Evolutionary conservation across 805 yeast species (phyloP), one percentile per base, ranked within the genome.

Genomic region (Priceomyces fermenticarens): DNA sequence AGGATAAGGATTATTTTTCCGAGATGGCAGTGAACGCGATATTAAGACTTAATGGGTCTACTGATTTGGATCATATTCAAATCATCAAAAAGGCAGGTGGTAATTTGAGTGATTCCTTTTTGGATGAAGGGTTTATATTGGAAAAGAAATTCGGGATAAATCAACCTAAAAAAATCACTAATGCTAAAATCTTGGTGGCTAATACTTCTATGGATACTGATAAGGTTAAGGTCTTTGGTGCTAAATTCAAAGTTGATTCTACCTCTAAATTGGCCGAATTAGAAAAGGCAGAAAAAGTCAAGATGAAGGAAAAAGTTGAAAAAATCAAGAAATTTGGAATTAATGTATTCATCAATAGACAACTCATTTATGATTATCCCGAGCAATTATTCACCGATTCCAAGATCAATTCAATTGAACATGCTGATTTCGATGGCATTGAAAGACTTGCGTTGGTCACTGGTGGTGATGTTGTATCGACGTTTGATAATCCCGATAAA

Each of bases 141-240:
- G 87, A 85, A 60, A 93, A 93, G 68, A 81, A 79, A 60, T 91
- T 93, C 57, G 99, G 98, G 54, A 91, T 88, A 48, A 84, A 88
- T 54, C 99, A 93, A 71, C 95, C 97, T 37, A 90, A 88, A 66
- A 78, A 73, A 55, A 66, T 93, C 41, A 80, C 80, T 55, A 82
- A 91, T 57, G 96, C 95, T 26, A 83, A 78, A 52, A 88, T 93
- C 51, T 75, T 93, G 48, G 85, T 93, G 58, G 96, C 99, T 12
- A 93, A 93, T 67, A 93, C 99, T 4, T 82, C 97, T 13, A 75
- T 88, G 82, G 99, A 93, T 60, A 93, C 99, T 6, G 99, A 93
- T 61, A 93, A 93, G 65, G 97, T 93, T 46, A 93, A 93, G 67
- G 83, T 93, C 42, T 93, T 93, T 65, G 99, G 99, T 47, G 97